Evolutionary conservation across 1,139 yeast genomes (phyloP), one percentile per base, ranked within the genome.

Genomic region (Diutina siamensis): DNA sequence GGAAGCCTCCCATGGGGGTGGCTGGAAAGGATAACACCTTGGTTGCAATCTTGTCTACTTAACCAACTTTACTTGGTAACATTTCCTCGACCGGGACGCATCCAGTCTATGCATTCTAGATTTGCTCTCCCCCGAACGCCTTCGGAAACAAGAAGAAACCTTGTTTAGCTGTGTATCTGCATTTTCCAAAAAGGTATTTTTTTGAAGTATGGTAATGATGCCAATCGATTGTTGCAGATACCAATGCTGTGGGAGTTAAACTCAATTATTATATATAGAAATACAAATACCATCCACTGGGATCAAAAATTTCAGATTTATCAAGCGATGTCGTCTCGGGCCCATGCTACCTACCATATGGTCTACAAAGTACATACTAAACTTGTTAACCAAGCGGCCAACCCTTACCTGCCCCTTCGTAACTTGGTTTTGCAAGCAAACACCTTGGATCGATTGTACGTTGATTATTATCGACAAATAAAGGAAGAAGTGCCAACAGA

Each of bases 401-500:
- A 72, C 51, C 74, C 75, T 8, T 83, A 80, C 52, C 76, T 81
- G 41, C 67, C 78, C 49, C 67, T 84, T 47, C 69, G 87, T 49
- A 64, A 70, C 44, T 68, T 84, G 44, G 89, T 84, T 2, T 72
- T 78, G 31, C 94, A 84, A 61, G 92, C 94, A 18, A 84, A 83
- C 60, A 65, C 84, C 66, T 68, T 84, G 49, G 94, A 84, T 57
- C 71, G 70, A 51, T 58, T 84, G 40, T 35, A 35, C 18, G 13
- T 35, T n/a, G 40, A 35, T 13, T 35, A 35, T 27, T 18, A 21
- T 5, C 15, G 17, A 20, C 27, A 35, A 27, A 22, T 35, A 5
- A 35, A 35, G 25, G 25, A 35, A n/a, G 27, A 35, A 8, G 15
- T 12, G n/a, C 25, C 10, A 7, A 22, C n/a, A 9, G 27, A 35